These are phyloP conservation scores for Leccinum incarnatum DNA, from an alignment of 768 basidiomycete genomes.

Conservation along the genomic window DNA sequence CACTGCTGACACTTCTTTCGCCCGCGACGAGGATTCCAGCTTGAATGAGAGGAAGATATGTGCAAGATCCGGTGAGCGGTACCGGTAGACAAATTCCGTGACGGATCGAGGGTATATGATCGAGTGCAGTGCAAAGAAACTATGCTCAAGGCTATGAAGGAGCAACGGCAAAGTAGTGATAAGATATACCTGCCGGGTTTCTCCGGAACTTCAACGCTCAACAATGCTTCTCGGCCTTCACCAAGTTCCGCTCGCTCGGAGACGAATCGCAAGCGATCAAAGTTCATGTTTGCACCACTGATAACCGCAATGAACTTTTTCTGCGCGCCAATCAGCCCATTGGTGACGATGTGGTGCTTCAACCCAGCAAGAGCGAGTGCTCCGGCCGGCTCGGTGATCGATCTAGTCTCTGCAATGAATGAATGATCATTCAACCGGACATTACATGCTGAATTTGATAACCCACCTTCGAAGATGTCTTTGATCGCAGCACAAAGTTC, in stretches of 20 bases:
- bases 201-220: slow-evolving; percentile 95
- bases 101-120: slow-evolving; percentile 88
- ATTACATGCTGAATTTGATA: background rate
- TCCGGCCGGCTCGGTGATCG: slow-evolving; percentile 94
- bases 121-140: slow-evolving; percentile 85
- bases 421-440: background rate
- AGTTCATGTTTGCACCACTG: slow-evolving; percentile 99
- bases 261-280: slow-evolving; percentile 94
- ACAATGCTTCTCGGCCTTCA: slow-evolving; percentile 89
- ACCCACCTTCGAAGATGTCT: slow-evolving; percentile 93
- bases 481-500: slow-evolving; percentile 99
- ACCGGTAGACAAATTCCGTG: slow-evolving; percentile 96
- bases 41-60: slow-evolving; percentile 86
- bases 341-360: slow-evolving; percentile 80
- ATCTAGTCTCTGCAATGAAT: slow-evolving; percentile 68
- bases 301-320: slow-evolving; percentile 90
- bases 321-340: slow-evolving; percentile 77
- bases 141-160: slow-evolving; percentile 30
- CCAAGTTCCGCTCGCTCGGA: slow-evolving; percentile 97
- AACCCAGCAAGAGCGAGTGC: slow-evolving; percentile 90
- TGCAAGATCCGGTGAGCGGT: slow-evolving; percentile 67
- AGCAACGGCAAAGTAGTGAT: background rate
- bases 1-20: slow-evolving; percentile 62
- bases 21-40: slow-evolving; percentile 53
- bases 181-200: slow-evolving; percentile 74